Conservation (phyloP, 495 filamentous ascomycete species). For the Chaetomium cochliodes region DNA sequence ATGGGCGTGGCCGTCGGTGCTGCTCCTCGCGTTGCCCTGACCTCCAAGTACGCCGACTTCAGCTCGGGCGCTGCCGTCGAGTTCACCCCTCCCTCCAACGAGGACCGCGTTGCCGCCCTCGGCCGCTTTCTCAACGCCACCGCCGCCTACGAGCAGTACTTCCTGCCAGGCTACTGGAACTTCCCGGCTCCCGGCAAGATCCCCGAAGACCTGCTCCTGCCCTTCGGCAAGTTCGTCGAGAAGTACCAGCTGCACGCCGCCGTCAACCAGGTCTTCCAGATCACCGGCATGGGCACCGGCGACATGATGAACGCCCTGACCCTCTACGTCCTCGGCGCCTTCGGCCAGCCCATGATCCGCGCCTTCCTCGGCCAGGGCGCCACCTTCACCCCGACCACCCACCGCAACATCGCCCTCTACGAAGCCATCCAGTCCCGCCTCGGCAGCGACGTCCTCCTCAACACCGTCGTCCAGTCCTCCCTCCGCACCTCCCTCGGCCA, state of each 20-base stretch:
- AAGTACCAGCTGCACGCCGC: constrained; percentile 36
- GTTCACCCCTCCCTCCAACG: constrained; percentile 23
- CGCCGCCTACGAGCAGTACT: constrained; percentile 38
- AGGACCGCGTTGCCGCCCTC: constrained; percentile 35
- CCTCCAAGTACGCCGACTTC: constrained; percentile 45
- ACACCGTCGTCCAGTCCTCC: constrained; percentile 35
- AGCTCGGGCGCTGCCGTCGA: constrained; percentile 34
- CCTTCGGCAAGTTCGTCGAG: constrained; percentile 47
- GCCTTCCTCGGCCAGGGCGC: constrained; percentile 32
- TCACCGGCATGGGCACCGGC: constrained; percentile 44
- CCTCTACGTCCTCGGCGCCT: constrained; percentile 44
- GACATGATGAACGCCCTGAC: constrained; percentile 39
- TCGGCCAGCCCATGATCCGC: constrained; percentile 42
- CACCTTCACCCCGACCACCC: constrained; percentile 35
- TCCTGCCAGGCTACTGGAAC: constrained; percentile 44
- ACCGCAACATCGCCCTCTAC: constrained; percentile 47
- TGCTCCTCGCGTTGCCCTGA: constrained; percentile 22
- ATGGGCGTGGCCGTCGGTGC: constrained; percentile 36
- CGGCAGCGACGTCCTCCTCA: constrained; percentile 39
- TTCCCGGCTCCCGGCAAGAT: constrained; percentile 41
- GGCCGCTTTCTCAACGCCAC: constrained; percentile 40
- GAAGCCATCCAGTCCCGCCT: constrained; percentile 37
- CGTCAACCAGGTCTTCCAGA: constrained; percentile 38
- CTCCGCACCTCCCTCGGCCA: constrained; percentile 35
- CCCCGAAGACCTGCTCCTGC: constrained; percentile 49